These are phyloP conservation scores for Caloboletus firmus DNA, from an alignment of 1,284 basidiomycete genomes.

Conservation along the genomic window DNA sequence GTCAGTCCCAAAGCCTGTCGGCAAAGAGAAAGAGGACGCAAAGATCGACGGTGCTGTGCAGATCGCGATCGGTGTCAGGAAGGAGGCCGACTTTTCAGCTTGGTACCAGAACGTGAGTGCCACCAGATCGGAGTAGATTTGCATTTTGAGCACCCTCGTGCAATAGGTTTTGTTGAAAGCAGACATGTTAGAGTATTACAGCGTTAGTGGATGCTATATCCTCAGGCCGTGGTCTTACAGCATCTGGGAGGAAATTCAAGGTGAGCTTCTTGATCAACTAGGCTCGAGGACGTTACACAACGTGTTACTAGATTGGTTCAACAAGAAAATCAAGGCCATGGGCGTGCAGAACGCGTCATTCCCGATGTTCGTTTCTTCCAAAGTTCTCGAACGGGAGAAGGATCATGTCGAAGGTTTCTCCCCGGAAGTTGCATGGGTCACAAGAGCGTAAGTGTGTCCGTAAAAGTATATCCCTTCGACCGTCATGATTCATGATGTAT, in stretches of 20 bases:
- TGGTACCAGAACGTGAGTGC: slow-evolving; percentile 89
- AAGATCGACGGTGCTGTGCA: slow-evolving; percentile 87
- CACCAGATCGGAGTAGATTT: not conserved
- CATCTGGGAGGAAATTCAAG: slow-evolving; percentile 96
- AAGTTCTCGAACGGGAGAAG: slow-evolving; percentile 95
- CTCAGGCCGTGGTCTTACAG: slow-evolving; percentile 96
- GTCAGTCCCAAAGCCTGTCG: slow-evolving; percentile 42
- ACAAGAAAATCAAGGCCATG: slow-evolving; percentile 87
- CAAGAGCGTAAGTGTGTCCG: slow-evolving; percentile 72
- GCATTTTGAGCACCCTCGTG: slow-evolving; percentile 3
- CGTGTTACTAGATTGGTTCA: slow-evolving; percentile 80
- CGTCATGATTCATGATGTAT: not conserved
- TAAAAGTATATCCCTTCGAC: not conserved
- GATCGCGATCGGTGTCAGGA: slow-evolving; percentile 92
- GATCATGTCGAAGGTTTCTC: slow-evolving; percentile 99
- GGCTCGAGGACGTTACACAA: slow-evolving; percentile 3
- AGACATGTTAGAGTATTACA: slow-evolving; percentile 99
- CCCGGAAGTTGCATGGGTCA: slow-evolving; percentile 99
- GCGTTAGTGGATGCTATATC: slow-evolving; percentile 98
- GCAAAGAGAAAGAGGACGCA: slow-evolving; percentile 69
- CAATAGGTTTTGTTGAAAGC: slow-evolving; percentile 92
- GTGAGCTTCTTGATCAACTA: slow-evolving; percentile 52
- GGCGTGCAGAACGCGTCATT: slow-evolving; percentile 98
- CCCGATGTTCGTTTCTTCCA: slow-evolving; percentile 96
- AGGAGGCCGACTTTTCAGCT: slow-evolving; percentile 89